Evolutionary conservation across 179 eudicot species (phyloP), one percentile per base, ranked within the genome.

Genomic region (Spinacia oleracea): DNA sequence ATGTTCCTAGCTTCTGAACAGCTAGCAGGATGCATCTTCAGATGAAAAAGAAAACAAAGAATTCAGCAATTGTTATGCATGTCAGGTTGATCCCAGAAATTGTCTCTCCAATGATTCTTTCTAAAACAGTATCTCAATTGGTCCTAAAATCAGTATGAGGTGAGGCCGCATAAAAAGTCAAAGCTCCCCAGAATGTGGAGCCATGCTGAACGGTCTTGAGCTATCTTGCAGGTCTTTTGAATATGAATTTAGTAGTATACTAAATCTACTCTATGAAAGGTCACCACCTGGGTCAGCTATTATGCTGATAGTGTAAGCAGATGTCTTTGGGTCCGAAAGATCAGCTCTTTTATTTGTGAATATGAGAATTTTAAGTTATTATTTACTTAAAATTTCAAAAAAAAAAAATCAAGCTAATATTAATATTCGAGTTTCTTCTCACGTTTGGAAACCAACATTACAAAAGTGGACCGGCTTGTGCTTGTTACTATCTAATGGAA

Each of bases 1-100:
- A 51, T 45, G 15, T 14, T 45, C 0, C 18, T 5, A 10, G 59
- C 2, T 50, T 43, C 27, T 11, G n/a, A 69, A 60, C 29, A 62
- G n/a, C 78, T 69, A 56, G 40, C 66, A 42, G 20, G 53, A 43
- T 35, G 74, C 81, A 62, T 65, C 32, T 21, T n/a, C 45, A 53
- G 18, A 77, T 50, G 15, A 59, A 59, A 59, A 63, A 27, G 43
- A 35, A 11, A 53, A 45, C 53, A 63, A 75, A 32, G 9, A 40
- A 40, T 53, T 25, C 21, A 8, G 45, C 43, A 10, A 3, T 51
- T 31, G 23, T 34, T 3, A 18, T 20, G 62, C 45, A 51, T 51
- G 60, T 8, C 45, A 70, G n/a, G 14, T 45, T 20, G 23, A 9
- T 64, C 42, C 21, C 42, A 64, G 21, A 31, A 64, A 12, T 14